Base-by-base conservation (phyloP, 1,139 yeast genomes). In the Taphrina wiesneri region DNA sequence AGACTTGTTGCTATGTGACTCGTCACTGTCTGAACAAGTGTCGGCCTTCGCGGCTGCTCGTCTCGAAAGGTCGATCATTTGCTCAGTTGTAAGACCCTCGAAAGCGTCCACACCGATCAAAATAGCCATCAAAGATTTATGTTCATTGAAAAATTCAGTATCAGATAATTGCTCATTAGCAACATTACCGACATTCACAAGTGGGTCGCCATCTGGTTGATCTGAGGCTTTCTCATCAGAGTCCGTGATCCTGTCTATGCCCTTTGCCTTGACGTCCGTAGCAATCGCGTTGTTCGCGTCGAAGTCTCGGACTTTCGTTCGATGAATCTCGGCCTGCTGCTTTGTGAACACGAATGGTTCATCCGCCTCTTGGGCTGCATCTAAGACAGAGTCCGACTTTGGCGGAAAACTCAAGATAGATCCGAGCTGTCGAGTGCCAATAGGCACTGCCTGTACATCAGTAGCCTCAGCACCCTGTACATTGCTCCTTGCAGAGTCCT, bases 271-370 rank as follows among this genome's bases (percentile, higher is more conserved):
- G 3, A 39, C 4, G 3, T 39, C 43, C 3, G 43, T 39, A n/a
- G 13, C 43, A 15, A 13, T 2, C 19, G 19, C n/a, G 7, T 13
- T n/a, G 15, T 39, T n/a, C 19, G 15, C 19, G 19, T 13, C 15
- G 2, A 19, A n/a, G 15, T n/a, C 2, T 13, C 19, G n/a, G 17
- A 7, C 3, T 1, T 9, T 19, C 3, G 6, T n/a, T n/a, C 2
- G 43, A 39, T 7, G n/a, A 4, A 7, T 2, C 19, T 6, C 19
- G 43, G 17, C 43, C n/a, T 39, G 43, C 43, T 39, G 19, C 19
- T 39, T 39, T n/a, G 49, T 28, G n/a, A 45, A 45, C n/a, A 45
- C 49, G 28, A 45, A 45, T 9, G 49, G 28, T 13, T 45, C 49
- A 21, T 45, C 28, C 11, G 49, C 49, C 28, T 45, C 49, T 45